phyloP scores from a whole-genome alignment of 345 rosid genomes.

The Cardamine chenopodiifolia region DNA sequence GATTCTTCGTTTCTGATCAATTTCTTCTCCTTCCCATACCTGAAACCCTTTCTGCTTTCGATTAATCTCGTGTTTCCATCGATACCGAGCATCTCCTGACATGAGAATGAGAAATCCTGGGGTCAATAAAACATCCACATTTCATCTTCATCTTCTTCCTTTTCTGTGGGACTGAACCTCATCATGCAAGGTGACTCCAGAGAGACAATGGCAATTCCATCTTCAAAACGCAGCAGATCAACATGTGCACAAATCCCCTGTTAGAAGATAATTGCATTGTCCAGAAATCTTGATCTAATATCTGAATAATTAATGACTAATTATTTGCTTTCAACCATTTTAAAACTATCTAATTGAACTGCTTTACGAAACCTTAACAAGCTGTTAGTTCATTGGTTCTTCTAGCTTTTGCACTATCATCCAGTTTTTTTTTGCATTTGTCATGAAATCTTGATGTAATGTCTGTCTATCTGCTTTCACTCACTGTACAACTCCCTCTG shows the following conservation, averaged over 20 bases:
- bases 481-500: neutral
- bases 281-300: neutral
- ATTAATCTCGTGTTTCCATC: constrained; percentile 91
- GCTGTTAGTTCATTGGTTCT: neutral
- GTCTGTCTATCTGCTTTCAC: neutral
- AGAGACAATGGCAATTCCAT: constrained; percentile 85
- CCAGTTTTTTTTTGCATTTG: neutral
- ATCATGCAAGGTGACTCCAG: constrained; percentile 84
- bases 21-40: constrained; percentile 69
- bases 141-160: constrained; percentile 17
- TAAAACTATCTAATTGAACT: neutral
- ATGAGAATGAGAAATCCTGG: constrained; percentile 85
- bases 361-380: neutral
- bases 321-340: neutral
- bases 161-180: constrained; percentile 60
- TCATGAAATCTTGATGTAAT: neutral
- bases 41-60: constrained; percentile 78
- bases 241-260: constrained; percentile 97
- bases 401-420: neutral
- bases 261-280: neutral
- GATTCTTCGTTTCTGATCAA: constrained; percentile 65
- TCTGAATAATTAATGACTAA: neutral
- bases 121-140: constrained; percentile 54
- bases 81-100: constrained; percentile 82
- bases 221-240: constrained; percentile 86